A percentile compares a stretch with the other conserved stretches of the same genome.
Evolutionary conservation across 495 filamentous ascomycete species (phyloP).

Genomic region (Xylaria cubensis): DNA sequence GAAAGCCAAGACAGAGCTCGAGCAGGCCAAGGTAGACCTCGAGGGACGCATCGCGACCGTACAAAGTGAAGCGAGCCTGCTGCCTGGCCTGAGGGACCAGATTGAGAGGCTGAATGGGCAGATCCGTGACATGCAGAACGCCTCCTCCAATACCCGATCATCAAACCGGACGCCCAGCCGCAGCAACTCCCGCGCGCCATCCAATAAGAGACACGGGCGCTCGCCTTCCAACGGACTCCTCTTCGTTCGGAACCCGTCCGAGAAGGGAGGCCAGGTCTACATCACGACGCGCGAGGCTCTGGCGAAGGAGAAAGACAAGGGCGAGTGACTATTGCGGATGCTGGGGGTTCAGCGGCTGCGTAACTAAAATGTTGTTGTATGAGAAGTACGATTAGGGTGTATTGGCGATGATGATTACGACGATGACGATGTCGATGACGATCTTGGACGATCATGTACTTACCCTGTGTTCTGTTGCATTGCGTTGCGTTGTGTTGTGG

Average conservation of each 20-base stretch:
- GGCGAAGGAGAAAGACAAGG: conserved; percentile 28
- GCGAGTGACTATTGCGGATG: conserved; percentile 24
- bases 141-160: not conserved
- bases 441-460: conserved; percentile 21
- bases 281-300: conserved; percentile 37
- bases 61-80: conserved; percentile 17
- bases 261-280: conserved; percentile 30
- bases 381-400: conserved; percentile 7
- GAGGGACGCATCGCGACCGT: conserved; percentile 15
- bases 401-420: conserved; percentile 2
- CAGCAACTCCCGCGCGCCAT: conserved; percentile 34
- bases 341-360: conserved; percentile 8
- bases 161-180: conserved; percentile 32
- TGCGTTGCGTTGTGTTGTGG: conserved; percentile 5
- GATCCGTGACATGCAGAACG: conserved; percentile 21
- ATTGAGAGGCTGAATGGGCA: conserved; percentile 22
- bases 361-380: conserved; percentile 11
- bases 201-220: conserved; percentile 37
- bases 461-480: not conserved
- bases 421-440: conserved; percentile 8
- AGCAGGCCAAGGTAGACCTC: conserved; percentile 21
- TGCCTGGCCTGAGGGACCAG: conserved; percentile 22
- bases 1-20: conserved; percentile 33
- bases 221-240: conserved; percentile 34
- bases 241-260: conserved; percentile 37